phyloP scores from a whole-genome alignment of 139 green algal species.

The Chlorella sp. region DNA sequence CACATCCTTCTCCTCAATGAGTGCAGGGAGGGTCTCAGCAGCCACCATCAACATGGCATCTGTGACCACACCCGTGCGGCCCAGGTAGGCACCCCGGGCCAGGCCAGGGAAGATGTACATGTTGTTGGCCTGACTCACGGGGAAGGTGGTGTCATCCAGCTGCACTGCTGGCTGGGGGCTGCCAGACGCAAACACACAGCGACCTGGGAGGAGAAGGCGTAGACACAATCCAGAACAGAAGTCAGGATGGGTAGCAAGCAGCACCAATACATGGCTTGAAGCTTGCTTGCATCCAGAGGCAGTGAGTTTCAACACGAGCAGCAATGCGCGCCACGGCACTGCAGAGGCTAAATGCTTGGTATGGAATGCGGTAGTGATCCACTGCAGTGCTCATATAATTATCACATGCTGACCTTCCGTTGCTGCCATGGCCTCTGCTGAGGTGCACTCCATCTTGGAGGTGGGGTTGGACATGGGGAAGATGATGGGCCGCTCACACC shows the following conservation, averaged over 20 bases:
- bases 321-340: too few relatives aligned
- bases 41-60: conserved; percentile 66
- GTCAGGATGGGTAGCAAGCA: too few relatives aligned
- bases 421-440: conserved; percentile 44
- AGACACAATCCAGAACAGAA: too few relatives aligned
- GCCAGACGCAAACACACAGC: conserved; percentile 71
- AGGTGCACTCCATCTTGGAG: conserved; percentile 49
- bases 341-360: background rate
- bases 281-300: too few relatives aligned
- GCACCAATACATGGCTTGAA: too few relatives aligned
- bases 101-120: conserved; percentile 73
- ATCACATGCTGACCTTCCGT: conserved; percentile 43
- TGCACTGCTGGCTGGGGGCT: conserved; percentile 56
- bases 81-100: conserved; percentile 60
- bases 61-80: conserved; percentile 46
- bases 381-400: background rate
- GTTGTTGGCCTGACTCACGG: conserved; percentile 69
- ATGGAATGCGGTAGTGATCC: background rate
- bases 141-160: conserved; percentile 10
- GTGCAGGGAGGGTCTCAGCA: too few relatives aligned
- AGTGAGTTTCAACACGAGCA: too few relatives aligned
- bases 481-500: conserved; percentile 45
- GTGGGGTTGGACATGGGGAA: conserved; percentile 91
- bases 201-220: background rate
- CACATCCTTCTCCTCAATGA: too few relatives aligned